Percentiles rank a stretch among this genome's conserved stretches.
These are phyloP conservation scores for Trichoderma guizhouense DNA, from an alignment of 2,329 filamentous ascomycete genomes.

Conservation along the genomic window DNA sequence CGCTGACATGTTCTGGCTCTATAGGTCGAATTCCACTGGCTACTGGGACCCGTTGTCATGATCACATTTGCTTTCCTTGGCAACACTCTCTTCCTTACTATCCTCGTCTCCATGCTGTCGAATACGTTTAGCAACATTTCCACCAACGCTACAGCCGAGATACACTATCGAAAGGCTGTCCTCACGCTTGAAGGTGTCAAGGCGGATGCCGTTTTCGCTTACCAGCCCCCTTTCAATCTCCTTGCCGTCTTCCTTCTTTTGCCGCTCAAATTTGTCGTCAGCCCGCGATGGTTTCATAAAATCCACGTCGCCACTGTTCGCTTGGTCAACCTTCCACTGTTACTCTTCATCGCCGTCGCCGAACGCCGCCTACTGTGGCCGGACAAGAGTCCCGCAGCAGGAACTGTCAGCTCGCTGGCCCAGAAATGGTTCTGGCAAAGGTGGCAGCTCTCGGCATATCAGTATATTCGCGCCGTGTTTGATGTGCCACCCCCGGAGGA, in stretches of 20 bases:
- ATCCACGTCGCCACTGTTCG: conserved; percentile 77
- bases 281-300: conserved; percentile 86
- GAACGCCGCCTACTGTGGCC: conserved; percentile 69
- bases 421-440: conserved; percentile 60
- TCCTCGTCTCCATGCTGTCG: conserved; percentile 80
- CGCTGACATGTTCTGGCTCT: background rate
- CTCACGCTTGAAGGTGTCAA: conserved; percentile 84
- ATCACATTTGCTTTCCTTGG: conserved; percentile 80
- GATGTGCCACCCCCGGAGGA: conserved; percentile 65
- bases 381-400: conserved; percentile 21
- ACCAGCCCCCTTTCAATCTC: conserved; percentile 80
- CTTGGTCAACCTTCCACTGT: conserved; percentile 69
- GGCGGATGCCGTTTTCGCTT: conserved; percentile 77
- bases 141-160: conserved; percentile 73
- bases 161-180: conserved; percentile 77
- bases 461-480: conserved; percentile 70
- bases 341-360: conserved; percentile 66
- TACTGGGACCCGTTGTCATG: conserved; percentile 78
- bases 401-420: conserved; percentile 24
- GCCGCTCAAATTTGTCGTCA: conserved; percentile 73
- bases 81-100: conserved; percentile 85
- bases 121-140: conserved; percentile 81
- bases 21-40: conserved; percentile 68
- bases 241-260: conserved; percentile 70
- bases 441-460: conserved; percentile 66